Evolutionary conservation across 257 asterid species (phyloP), one percentile per base, ranked within the genome.

Genomic region (Solanum raphanifolium): DNA sequence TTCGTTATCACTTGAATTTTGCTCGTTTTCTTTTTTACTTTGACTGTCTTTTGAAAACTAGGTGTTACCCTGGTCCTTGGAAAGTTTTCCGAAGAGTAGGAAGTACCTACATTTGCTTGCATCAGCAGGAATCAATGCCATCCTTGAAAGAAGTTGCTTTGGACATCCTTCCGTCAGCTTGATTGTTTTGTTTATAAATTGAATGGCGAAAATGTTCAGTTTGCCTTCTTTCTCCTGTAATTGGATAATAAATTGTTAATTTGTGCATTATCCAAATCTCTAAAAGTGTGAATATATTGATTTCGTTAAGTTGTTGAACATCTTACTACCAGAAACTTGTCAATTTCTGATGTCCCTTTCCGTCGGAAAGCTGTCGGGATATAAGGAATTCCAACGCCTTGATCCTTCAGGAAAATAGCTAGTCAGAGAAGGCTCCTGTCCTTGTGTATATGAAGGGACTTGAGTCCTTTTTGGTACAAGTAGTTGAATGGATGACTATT

Each of bases 21-120:
- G 15, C 85, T 81, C 18, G 1, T 81, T 46, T 81, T 29, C 21
- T 23, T 23, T n/a, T 75, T 75, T 38, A 71, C 85, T 81, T 46
- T 18, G 68, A 5, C 39, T 1, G 6, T 46, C 65, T 27, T 18
- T 29, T 16, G 68, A 46, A 5, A 15, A 27, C 60, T 71, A 96
- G 98, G 94, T 93, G 97, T 88, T 96, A 94, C 85, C 99, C 99
- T 25, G 96, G 94, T 78, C 95, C 96, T 2, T 94, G 98, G 99
- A 94, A 89, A 88, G 98, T 95, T 83, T 91, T 95, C 38, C 91
- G 93, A 85, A 96, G 88, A 90, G 90, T 85, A 89, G 91, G 96
- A 88, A 94, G 90, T 85, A 91, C 85, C 69, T 93, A 93, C 89
- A 43, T 89, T 9, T 92, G 98, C 84, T 86, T 96, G 90, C 99